Conservation (phyloP, 129 eudicot species). For the Arctium lappa region DNA sequence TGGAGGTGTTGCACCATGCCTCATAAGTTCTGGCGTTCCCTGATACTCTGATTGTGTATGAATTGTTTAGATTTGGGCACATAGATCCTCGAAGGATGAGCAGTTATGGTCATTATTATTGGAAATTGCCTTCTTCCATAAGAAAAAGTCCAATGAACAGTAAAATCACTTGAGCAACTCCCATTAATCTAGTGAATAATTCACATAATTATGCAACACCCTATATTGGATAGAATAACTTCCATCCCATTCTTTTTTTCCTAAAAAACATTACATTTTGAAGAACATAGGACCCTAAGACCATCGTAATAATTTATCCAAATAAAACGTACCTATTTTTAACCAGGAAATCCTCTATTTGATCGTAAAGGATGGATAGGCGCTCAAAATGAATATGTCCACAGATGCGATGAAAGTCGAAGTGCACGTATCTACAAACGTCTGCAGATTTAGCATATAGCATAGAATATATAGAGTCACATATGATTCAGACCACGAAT, state of each 20-base stretch:
- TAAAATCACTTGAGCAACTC: background rate
- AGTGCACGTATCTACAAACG: constrained; percentile 76
- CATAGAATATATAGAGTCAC: background rate
- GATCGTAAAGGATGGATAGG: constrained; percentile 85
- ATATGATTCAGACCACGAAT: background rate
- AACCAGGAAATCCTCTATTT: constrained; percentile 65
- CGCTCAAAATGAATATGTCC: constrained; percentile 88
- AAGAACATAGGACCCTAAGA: background rate
- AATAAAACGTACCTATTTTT: constrained; percentile 61
- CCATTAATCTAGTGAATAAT: background rate
- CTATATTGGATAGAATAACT: no score
- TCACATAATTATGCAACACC: background rate
- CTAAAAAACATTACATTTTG: background rate
- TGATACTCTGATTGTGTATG: no score
- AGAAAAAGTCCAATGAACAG: background rate
- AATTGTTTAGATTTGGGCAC: no score
- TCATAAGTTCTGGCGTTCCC: no score
- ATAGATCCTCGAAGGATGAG: no score
- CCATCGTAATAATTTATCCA: background rate
- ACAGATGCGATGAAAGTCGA: constrained; percentile 89
- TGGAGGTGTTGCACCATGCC: no score
- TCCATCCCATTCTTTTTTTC: background rate
- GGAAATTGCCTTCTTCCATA: no score
- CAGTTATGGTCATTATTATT: no score
- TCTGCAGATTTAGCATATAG: constrained; percentile 14